A percentile compares a stretch with the other conserved stretches of the same genome.
Conservation (phyloP, 805 yeast genomes). For the Lipomyces yamanashiensis region DNA sequence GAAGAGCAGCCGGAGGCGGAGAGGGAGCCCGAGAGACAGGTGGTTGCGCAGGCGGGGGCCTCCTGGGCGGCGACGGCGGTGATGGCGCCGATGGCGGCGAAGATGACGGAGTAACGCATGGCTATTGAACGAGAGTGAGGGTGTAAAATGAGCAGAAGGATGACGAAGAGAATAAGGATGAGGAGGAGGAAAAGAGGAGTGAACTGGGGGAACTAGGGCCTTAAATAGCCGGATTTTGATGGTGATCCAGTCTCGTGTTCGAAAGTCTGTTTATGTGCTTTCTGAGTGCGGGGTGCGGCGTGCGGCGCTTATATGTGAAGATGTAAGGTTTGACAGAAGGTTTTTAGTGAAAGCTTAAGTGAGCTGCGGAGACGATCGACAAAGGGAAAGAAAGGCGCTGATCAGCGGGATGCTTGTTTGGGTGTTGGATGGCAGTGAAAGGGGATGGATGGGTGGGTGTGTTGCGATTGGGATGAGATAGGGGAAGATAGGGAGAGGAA, state of each 20-base stretch:
- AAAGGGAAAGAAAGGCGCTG: background rate
- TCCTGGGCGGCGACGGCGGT: slow-evolving; percentile 20
- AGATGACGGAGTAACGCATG: slow-evolving; percentile 6
- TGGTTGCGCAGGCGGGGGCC: slow-evolving; percentile 32
- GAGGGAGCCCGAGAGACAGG: slow-evolving; percentile 27
- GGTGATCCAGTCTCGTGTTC: no score
- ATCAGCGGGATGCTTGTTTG: no score
- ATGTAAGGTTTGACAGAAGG: background rate
- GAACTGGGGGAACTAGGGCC: background rate
- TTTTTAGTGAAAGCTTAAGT: background rate
- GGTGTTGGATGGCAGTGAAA: no score
- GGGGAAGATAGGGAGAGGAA: background rate
- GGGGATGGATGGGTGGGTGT: no score
- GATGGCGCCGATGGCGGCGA: slow-evolving; percentile 9
- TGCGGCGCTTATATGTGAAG: background rate
- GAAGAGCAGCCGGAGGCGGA: slow-evolving; percentile 30
- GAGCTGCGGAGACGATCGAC: background rate
- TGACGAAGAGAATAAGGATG: background rate
- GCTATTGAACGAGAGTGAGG: background rate
- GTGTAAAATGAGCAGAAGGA: background rate
- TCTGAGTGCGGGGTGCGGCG: slow-evolving; percentile 1
- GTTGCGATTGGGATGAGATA: no score
- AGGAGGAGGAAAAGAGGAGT: background rate
- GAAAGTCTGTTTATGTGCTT: no score
- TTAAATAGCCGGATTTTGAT: no score